Conservation (phyloP, 805 yeast species). For the Wickerhamomyces queroliae region DNA sequence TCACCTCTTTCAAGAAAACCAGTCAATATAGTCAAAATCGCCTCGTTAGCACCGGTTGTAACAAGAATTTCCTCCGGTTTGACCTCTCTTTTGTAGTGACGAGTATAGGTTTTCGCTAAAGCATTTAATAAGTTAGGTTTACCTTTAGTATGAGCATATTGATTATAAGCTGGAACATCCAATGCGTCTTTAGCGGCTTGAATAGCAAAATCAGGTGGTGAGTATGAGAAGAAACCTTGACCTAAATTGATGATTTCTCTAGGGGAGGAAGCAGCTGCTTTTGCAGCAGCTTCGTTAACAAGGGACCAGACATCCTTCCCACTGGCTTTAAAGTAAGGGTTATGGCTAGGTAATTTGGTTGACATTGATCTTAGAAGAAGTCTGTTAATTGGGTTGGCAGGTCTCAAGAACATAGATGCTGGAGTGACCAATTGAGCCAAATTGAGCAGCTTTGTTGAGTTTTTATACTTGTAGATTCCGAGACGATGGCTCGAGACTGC, state of each 20-base stretch:
- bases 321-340: constrained; percentile 64
- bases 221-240: constrained; percentile 94
- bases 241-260: constrained; percentile 84
- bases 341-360: constrained; percentile 37
- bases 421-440: too few species aligned
- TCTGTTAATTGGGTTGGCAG: too few species aligned
- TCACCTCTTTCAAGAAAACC: constrained; percentile 86
- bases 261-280: constrained; percentile 61
- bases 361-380: constrained; percentile 9
- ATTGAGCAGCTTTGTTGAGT: too few species aligned
- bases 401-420: too few species aligned
- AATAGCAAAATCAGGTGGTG: constrained; percentile 92
- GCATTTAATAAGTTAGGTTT: constrained; percentile 70
- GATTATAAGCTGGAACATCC: constrained; percentile 71
- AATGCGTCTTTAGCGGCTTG: constrained; percentile 76
- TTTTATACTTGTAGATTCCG: too few species aligned
- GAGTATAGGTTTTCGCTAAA: constrained; percentile 64
- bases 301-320: constrained; percentile 93
- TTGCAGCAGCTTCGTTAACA: constrained; percentile 92
- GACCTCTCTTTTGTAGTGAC: constrained; percentile 53
- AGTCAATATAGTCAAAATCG: constrained; percentile 77
- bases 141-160: constrained; percentile 90
- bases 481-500: too few species aligned
- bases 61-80: constrained; percentile 62
- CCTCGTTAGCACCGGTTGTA: constrained; percentile 97